These are phyloP conservation scores for Monosporozyma servazzii DNA, from an alignment of 805 yeast species.

Conservation along the genomic window DNA sequence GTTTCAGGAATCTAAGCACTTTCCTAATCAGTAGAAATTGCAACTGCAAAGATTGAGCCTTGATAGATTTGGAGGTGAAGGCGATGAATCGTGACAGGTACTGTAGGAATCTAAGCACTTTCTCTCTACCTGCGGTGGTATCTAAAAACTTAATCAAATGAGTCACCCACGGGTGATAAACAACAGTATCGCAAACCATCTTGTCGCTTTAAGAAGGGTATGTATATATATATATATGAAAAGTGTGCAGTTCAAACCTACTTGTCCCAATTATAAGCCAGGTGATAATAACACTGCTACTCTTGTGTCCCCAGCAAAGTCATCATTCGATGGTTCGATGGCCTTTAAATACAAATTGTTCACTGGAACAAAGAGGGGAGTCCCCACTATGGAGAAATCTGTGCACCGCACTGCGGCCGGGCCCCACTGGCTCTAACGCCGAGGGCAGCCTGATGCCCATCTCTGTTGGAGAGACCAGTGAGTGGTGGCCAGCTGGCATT, in stretches of 20 bases:
- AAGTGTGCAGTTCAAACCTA: no score
- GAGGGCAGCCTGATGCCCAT: not conserved
- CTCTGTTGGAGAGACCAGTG: not conserved
- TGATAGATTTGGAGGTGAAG: constrained; percentile 37
- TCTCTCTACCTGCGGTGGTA: constrained; percentile 68
- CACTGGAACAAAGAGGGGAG: not conserved
- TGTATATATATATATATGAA: not conserved
- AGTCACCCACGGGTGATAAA: constrained; percentile 47
- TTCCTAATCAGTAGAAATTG: constrained; percentile 69
- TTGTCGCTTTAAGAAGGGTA: no score
- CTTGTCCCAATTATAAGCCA: no score
- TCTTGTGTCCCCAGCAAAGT: no score
- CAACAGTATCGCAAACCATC: constrained; percentile 63
- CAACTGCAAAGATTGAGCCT: constrained; percentile 47
- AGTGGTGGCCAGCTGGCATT: no score
- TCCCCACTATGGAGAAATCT: not conserved
- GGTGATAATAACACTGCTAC: no score
- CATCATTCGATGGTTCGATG: no score
- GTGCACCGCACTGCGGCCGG: not conserved
- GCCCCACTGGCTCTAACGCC: not conserved
- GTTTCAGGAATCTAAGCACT: constrained; percentile 76
- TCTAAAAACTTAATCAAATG: constrained; percentile 56
- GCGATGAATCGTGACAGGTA: constrained; percentile 70
- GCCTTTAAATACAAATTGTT: not conserved
- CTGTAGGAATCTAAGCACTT: constrained; percentile 49